Conservation (phyloP, 495 filamentous ascomycete genomes). For the Talaromyces borbonicus region DNA sequence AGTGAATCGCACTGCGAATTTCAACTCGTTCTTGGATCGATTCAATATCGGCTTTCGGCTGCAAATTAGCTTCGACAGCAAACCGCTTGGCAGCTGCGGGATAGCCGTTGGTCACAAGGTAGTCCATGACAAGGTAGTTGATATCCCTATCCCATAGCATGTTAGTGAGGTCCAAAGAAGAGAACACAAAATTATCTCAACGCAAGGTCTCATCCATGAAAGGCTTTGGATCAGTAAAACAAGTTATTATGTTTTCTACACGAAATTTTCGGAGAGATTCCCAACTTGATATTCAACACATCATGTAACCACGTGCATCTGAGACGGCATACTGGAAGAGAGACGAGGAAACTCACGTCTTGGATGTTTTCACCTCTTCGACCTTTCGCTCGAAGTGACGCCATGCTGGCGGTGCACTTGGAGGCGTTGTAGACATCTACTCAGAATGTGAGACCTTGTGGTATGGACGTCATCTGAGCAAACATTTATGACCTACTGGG, state of each 20-base stretch:
- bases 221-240: constrained; percentile 47
- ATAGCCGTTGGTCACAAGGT: constrained; percentile 92
- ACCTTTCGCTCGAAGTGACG: constrained; percentile 69
- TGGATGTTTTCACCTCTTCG: constrained; percentile 77
- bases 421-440: constrained; percentile 55
- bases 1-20: constrained; percentile 71
- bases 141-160: constrained; percentile 62
- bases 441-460: constrained; percentile 23
- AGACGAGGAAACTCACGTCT: constrained; percentile 57
- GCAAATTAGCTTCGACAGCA: constrained; percentile 83
- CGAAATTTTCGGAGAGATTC: constrained; percentile 95
- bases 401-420: constrained; percentile 56
- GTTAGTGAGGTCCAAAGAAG: neutral
- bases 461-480: neutral
- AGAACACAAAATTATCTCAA: constrained; percentile 6
- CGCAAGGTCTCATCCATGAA: constrained; percentile 2
- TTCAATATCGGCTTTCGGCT: constrained; percentile 56
- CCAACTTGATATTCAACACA: constrained; percentile 88
- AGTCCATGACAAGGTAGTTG: constrained; percentile 93
- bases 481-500: neutral
- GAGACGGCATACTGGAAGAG: constrained; percentile 3
- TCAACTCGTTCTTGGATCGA: constrained; percentile 68
- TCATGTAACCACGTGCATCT: constrained; percentile 45
- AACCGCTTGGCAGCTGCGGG: constrained; percentile 90
- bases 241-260: constrained; percentile 87